Evolutionary conservation across 805 yeast species (phyloP).

Genomic region (Starmerella scarabaei): DNA sequence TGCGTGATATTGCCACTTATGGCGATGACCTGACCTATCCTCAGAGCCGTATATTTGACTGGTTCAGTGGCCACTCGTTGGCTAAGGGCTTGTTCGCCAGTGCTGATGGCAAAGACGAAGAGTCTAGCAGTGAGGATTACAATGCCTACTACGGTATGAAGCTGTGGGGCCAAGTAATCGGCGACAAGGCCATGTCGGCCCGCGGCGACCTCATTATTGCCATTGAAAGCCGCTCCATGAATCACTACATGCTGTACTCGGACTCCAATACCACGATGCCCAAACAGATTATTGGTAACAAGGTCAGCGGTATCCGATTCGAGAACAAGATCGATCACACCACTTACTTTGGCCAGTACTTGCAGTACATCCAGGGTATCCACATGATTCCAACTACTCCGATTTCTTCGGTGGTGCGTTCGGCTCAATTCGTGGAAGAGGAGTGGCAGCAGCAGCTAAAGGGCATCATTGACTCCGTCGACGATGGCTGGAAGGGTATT

Average conservation of each 20-base stretch:
- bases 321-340: conserved; percentile 64
- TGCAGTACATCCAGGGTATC: conserved; percentile 61
- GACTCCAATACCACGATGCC: conserved; percentile 43
- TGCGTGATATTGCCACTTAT: conserved; percentile 52
- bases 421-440: conserved; percentile 36
- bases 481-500: conserved; percentile 54
- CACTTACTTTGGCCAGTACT: conserved; percentile 51
- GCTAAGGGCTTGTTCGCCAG: conserved; percentile 53
- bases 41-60: conserved; percentile 51
- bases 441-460: conserved; percentile 47
- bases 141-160: conserved; percentile 57
- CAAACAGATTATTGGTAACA: conserved; percentile 38
- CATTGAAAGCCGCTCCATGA: conserved; percentile 42
- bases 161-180: conserved; percentile 50
- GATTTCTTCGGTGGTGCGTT: conserved; percentile 42
- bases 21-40: conserved; percentile 47
- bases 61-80: conserved; percentile 64
- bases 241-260: conserved; percentile 39
- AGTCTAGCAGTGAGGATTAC: conserved; percentile 58
- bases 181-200: conserved; percentile 39
- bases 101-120: conserved; percentile 61
- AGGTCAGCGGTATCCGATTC: conserved; percentile 55
- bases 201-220: conserved; percentile 49
- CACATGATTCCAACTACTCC: conserved; percentile 68
- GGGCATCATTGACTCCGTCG: conserved; percentile 31